phyloP scores from a whole-genome alignment of 2,329 filamentous ascomycete genomes.

The Helotiales sp. region DNA sequence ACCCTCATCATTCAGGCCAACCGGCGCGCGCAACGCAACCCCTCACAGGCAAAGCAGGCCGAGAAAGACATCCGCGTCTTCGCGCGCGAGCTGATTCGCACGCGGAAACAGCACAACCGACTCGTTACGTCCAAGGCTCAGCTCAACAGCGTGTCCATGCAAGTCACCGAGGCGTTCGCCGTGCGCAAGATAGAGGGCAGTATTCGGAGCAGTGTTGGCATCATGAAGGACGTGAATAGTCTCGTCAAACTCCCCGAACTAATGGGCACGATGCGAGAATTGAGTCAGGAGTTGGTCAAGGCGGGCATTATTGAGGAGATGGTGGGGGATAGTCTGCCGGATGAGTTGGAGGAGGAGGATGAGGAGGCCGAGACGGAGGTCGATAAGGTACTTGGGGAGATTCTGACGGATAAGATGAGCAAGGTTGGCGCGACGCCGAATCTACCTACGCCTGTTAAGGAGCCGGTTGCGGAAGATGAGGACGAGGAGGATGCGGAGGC shows the following conservation, averaged over 20 bases:
- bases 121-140: conserved; percentile 90
- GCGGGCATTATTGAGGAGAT: conserved; percentile 98
- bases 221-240: conserved; percentile 96
- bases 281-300: conserved; percentile 87
- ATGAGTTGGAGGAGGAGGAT: conserved; percentile 74
- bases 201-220: conserved; percentile 82
- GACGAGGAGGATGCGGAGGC: conserved; percentile 88
- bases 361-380: conserved; percentile 82
- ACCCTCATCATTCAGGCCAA: conserved; percentile 83
- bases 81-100: conserved; percentile 83
- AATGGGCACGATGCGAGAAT: conserved; percentile 85
- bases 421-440: conserved; percentile 66
- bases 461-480: conserved; percentile 63
- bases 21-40: conserved; percentile 79
- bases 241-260: conserved; percentile 85
- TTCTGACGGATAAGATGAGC: conserved; percentile 81
- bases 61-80: conserved; percentile 84
- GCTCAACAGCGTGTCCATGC: conserved; percentile 91
- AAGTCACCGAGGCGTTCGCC: conserved; percentile 95
- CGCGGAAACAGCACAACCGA: conserved; percentile 75
- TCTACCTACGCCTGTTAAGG: conserved; percentile 55
- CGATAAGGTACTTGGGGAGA: conserved; percentile 89
- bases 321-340: conserved; percentile 84
- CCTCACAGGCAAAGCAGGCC: conserved; percentile 78
- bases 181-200: conserved; percentile 95